These are phyloP conservation scores for Jaenimonas drosophilae DNA, from an alignment of 208 protist species.

Conservation along the genomic window DNA sequence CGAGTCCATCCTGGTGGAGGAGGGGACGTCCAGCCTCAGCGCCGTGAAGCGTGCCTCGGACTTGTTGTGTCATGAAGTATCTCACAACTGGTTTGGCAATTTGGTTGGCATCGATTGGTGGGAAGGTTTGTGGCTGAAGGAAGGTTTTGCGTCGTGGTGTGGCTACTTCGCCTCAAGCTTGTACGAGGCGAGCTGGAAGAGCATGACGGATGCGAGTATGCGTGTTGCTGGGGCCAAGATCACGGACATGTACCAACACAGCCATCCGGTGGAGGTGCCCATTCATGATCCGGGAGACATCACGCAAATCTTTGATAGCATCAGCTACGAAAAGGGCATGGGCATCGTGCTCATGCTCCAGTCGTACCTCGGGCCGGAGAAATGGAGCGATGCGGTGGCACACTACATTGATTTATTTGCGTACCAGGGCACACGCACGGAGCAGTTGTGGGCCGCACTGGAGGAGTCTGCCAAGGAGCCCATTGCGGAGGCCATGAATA, in stretches of 20 bases:
- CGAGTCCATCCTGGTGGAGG: slow-evolving; percentile 83
- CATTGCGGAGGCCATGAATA: slow-evolving; percentile 81
- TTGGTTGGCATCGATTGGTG: slow-evolving; percentile 99
- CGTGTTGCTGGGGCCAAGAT: slow-evolving; percentile 59
- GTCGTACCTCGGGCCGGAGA: slow-evolving; percentile 75
- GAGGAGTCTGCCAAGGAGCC: slow-evolving; percentile 73
- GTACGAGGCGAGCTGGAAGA: slow-evolving; percentile 82
- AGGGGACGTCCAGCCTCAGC: slow-evolving; percentile 29
- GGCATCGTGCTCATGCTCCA: slow-evolving; percentile 92
- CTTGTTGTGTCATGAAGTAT: slow-evolving; percentile 95
- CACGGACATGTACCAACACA: slow-evolving; percentile 86
- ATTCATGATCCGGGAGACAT: slow-evolving; percentile 89
- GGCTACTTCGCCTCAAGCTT: slow-evolving; percentile 76
- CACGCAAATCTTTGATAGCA: slow-evolving; percentile 96
- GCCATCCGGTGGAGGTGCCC: slow-evolving; percentile 95
- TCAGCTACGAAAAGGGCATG: slow-evolving; percentile 95
- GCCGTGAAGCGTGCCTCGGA: slow-evolving; percentile 74
- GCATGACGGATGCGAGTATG: slow-evolving; percentile 69
- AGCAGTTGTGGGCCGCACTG: slow-evolving; percentile 93
- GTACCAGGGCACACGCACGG: slow-evolving; percentile 89
- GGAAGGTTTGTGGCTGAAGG: slow-evolving; percentile 98
- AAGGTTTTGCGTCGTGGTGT: slow-evolving; percentile 98
- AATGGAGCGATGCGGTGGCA: slow-evolving; percentile 81
- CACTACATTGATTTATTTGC: slow-evolving; percentile 90
- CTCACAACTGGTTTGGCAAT: slow-evolving; percentile 98